phyloP scores from a whole-genome alignment of 176 grass and related monocot genomes.

The Oryza punctata region DNA sequence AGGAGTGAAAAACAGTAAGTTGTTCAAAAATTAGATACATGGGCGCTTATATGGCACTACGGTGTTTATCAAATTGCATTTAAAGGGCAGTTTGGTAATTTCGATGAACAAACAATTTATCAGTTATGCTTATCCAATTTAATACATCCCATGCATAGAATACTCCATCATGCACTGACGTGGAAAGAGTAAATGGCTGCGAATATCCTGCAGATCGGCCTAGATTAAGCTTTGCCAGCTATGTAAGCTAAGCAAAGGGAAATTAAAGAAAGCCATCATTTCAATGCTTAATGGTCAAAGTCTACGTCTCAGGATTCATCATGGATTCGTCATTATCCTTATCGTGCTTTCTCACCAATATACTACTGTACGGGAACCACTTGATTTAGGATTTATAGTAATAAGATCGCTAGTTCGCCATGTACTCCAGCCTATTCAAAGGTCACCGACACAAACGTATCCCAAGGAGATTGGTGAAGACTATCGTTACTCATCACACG shows the following conservation, averaged over 20 bases:
- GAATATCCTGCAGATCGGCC: background rate
- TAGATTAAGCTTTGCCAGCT: background rate
- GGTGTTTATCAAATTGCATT: background rate
- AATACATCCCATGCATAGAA: background rate
- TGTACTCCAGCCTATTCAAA: background rate
- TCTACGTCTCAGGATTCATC: background rate
- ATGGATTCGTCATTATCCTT: background rate
- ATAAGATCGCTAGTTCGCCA: background rate
- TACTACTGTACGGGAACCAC: background rate
- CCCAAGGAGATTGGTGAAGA: background rate
- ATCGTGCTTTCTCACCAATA: background rate
- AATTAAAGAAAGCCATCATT: background rate
- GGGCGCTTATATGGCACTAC: no score
- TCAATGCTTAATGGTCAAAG: background rate
- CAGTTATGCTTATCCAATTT: conserved; percentile 33
- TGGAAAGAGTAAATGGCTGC: background rate
- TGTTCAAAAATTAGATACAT: no score
- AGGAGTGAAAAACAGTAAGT: no score
- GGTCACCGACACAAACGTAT: background rate
- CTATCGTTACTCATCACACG: background rate
- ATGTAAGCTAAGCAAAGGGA: background rate
- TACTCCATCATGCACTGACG: conserved; percentile 15
- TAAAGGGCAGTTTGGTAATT: background rate
- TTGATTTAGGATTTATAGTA: background rate
- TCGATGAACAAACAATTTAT: background rate